A percentile compares a stretch with the other conserved stretches of the same genome.
Evolutionary conservation across 2,329 filamentous ascomycete genomes (phyloP).

Genomic region (Didymella segeticola): DNA sequence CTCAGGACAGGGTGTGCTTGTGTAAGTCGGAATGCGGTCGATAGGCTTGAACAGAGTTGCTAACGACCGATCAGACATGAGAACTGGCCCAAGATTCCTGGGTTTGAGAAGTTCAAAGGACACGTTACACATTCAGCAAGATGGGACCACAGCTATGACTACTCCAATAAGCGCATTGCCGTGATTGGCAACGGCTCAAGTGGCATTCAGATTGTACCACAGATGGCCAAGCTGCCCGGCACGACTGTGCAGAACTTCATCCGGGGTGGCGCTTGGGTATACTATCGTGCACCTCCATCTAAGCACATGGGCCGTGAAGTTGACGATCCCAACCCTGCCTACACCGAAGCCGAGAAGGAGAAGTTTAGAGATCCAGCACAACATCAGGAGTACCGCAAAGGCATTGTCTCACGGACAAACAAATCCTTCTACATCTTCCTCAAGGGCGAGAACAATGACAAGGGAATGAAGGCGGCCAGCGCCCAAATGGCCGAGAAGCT

Average conservation of each 20-base stretch:
- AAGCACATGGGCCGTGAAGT: constrained; percentile 33
- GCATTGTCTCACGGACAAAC: constrained; percentile 28
- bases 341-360: constrained; percentile 26
- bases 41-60: constrained; percentile 12
- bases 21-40: constrained; percentile 18
- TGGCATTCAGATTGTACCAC: constrained; percentile 30
- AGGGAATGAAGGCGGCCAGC: constrained; percentile 24
- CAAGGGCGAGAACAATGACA: constrained; percentile 28
- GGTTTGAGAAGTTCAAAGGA: constrained; percentile 56
- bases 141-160: constrained; percentile 55
- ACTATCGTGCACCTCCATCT: constrained; percentile 27
- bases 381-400: constrained; percentile 26
- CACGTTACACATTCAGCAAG: constrained; percentile 62
- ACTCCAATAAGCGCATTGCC: constrained; percentile 25
- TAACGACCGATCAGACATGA: constrained; percentile 11
- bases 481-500: constrained; percentile 28
- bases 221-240: constrained; percentile 27
- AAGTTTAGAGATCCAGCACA: constrained; percentile 25
- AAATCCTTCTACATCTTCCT: constrained; percentile 31
- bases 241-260: constrained; percentile 32
- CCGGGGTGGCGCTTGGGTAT: constrained; percentile 28
- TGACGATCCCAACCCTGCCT: constrained; percentile 28
- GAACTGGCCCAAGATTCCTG: constrained; percentile 56
- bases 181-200: constrained; percentile 32
- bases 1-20: constrained; percentile 30